Evolutionary conservation across 257 asterid species (phyloP), one percentile per base, ranked within the genome.

Genomic region (Eucommia ulmoides): DNA sequence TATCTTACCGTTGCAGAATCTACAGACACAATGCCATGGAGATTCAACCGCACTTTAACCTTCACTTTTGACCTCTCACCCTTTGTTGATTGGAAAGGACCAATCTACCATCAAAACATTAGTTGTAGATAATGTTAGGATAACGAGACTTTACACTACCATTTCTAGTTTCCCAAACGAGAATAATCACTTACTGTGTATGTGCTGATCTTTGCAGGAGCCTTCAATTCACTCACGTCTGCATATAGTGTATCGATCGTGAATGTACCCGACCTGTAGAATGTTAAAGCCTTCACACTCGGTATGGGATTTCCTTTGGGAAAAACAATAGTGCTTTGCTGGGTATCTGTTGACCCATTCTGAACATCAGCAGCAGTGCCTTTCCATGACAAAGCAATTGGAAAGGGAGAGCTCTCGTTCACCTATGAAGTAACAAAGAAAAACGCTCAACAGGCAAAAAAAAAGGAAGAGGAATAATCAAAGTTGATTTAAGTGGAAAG

Each of bases 231-330:
- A 41, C 61, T 74, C 53, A 60, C 82, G 70, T 88, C 95, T 55
- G 87, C 80, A 74, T 81, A 88, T 44, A 71, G 84, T 4, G 79
- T 78, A 70, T 81, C 95, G 26, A 79, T 41, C 1, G 84, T 46
- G 66, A 84, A 88, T 12, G 93, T 79, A 20, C 73, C 78, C 49
- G 97, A 62, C 65, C 89, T 65, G 63, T 75, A 81, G 73, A 88
- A 84, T 20, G 97, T 88, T 71, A 84, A 67, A 17, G 94, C 95
- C 77, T 88, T 88, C 68, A 81, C 71, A 60, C 97, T 88, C 45
- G 97, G 95, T 49, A 84, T 74, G 0, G 92, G 78, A 63, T 88
- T 88, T 20, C 95, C 95, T 72, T 88, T 88, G 3, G 94, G 88
- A 54, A 88, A 88, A 23, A 88, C 94, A 29, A 84, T 55, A 2